Evolutionary conservation across 352 stramenopile genomes (phyloP), one percentile per base, ranked within the genome.

Genomic region (Pelagophyceae sp.): DNA sequence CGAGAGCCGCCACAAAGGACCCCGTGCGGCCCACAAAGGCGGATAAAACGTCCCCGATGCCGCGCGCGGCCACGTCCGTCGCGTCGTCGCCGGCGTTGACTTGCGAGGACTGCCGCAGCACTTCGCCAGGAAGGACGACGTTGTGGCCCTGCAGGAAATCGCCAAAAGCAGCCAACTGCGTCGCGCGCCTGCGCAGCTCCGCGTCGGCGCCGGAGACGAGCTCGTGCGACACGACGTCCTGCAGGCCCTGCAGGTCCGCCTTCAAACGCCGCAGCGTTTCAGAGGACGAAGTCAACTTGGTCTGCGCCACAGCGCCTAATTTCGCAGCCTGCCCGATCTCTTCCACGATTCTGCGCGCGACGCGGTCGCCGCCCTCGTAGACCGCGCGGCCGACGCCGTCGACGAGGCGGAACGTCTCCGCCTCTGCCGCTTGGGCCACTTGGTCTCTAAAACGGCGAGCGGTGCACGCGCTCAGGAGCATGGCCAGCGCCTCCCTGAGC

Each of bases 341-440:
- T 23, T 78, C 58, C 15, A 78, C 74, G 27, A 78, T 38, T 23
- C 71, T 31, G n/a, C 50, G 31, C 19, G 74, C 51, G 11, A 78
- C 35, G 32, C 61, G 51, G 38, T 78, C 74, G 33, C 61, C 65
- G 65, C 76, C 76, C 37, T 76, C 64, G 5, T 60, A 37, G 20
- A 79, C 37, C 27, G 65, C 29, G 3, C 32, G 38, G 6, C 6
- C 19, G 45, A 79, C 6, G 37, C 50, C 40, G 15, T 32, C 31
- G 1, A 77, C 58, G 1, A 60, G 61, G 2, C 51, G 38, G 31
- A 75, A 64, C 19, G 29, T 31, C 38, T 58, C 65, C 3, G 19
- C 38, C 64, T 79, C 76, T 1, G 63, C 65, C 15, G 19, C 31
- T 29, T 60, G 33, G 17, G 61, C 64, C 3, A 58, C 38, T 1